phyloP scores from a whole-genome alignment of 176 grass and related monocot species.

The Raddia distichophylla region DNA sequence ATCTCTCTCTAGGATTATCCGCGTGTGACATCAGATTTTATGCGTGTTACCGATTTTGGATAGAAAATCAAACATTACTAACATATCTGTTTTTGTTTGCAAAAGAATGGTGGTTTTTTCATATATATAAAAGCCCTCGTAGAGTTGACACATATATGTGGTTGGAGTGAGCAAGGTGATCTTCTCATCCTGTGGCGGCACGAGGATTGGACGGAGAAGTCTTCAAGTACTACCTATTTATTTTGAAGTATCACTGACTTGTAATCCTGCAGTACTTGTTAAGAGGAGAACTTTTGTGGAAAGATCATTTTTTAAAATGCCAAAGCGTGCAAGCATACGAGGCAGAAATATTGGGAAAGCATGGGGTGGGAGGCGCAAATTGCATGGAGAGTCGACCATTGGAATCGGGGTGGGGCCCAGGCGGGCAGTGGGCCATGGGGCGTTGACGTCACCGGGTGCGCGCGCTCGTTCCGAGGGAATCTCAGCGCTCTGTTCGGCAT shows the following conservation, averaged over 20 bases:
- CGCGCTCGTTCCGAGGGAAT: conserved; percentile 51
- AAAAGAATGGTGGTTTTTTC: too few species aligned
- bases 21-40: too few species aligned
- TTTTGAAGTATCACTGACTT: not conserved
- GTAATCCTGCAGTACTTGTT: not conserved
- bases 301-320: not conserved
- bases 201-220: not conserved
- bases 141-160: too few species aligned
- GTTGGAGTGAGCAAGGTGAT: conserved; percentile 19
- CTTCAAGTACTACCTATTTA: not conserved
- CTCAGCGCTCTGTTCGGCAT: conserved; percentile 55
- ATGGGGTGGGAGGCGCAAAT: not conserved
- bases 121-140: not conserved
- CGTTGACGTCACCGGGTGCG: conserved; percentile 47
- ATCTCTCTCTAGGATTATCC: too few species aligned
- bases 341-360: not conserved
- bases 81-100: too few species aligned
- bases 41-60: too few species aligned
- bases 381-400: not conserved
- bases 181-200: conserved; percentile 33
- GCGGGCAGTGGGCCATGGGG: not conserved
- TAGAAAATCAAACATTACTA: too few species aligned
- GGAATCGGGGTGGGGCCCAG: conserved; percentile 43
- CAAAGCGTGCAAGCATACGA: too few species aligned
- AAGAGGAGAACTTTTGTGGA: not conserved